Evolutionary conservation across 768 basidiomycete genomes (phyloP).

Genomic region (Tulasnella sp.): DNA sequence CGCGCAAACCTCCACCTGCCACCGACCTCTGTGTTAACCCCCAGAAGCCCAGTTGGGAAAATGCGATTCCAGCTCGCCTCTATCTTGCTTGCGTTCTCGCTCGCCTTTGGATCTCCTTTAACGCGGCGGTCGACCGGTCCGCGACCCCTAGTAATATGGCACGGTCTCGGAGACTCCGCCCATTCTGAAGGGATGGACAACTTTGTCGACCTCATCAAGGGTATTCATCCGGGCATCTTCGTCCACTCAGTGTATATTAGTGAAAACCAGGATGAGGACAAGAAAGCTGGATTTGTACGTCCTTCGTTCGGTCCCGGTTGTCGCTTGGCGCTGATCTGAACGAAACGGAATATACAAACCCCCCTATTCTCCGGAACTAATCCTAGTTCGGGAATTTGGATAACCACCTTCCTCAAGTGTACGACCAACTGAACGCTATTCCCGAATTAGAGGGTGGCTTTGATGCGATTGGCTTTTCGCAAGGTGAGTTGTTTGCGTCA

Average conservation of each 20-base stretch:
- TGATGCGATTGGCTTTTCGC: conserved; percentile 87
- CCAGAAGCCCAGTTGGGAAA: background rate
- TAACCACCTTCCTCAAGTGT: conserved; percentile 66
- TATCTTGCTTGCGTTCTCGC: conserved; percentile 6
- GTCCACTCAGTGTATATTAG: conserved; percentile 74
- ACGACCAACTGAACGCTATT: conserved; percentile 64
- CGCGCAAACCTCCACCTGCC: background rate
- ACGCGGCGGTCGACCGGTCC: background rate
- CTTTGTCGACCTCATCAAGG: conserved; percentile 61
- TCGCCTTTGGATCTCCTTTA: conserved; percentile 12
- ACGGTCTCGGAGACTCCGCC: conserved; percentile 80
- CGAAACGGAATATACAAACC: background rate
- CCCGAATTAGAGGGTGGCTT: conserved; percentile 71
- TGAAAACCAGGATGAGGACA: conserved; percentile 62
- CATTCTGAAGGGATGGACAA: conserved; percentile 71
- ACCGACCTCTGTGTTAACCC: background rate
- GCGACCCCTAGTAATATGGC: conserved; percentile 74
- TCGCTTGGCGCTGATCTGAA: background rate
- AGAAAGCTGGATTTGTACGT: conserved; percentile 73
- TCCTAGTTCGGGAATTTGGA: conserved; percentile 77
- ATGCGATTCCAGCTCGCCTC: conserved; percentile 14
- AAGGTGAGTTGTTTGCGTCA: conserved; percentile 52
- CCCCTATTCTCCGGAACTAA: background rate
- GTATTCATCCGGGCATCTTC: conserved; percentile 73
- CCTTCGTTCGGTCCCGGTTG: background rate